Conservation (phyloP, 108 stramenopile genomes). For the Chaetoceros muelleri region DNA sequence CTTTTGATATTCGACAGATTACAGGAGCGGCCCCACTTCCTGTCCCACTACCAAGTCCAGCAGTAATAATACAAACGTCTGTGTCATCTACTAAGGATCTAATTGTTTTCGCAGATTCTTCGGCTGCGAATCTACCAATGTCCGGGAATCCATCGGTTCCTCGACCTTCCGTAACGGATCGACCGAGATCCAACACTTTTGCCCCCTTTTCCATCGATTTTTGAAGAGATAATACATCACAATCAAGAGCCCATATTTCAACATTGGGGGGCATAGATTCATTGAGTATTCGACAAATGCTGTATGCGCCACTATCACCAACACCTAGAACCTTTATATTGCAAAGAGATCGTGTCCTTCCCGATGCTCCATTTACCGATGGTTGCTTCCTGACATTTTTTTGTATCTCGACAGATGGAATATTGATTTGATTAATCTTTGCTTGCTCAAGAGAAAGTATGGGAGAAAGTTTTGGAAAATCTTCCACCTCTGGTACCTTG, state of each 20-base stretch:
- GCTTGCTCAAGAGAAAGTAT: too few relatives aligned
- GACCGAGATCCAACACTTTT: not conserved
- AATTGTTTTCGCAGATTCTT: conserved; percentile 40
- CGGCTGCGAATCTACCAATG: conserved; percentile 11
- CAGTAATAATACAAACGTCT: conserved; percentile 44
- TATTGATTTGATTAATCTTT: too few relatives aligned
- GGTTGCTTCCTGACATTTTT: not conserved
- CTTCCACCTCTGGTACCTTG: too few relatives aligned
- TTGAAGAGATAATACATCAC: not conserved
- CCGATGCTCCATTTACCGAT: too few relatives aligned
- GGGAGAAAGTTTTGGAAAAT: too few relatives aligned
- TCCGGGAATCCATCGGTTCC: not conserved
- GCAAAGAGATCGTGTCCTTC: too few relatives aligned
- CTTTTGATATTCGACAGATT: conserved; percentile 41
- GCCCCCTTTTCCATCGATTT: not conserved
- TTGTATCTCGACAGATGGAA: not conserved
- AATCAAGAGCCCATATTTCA: not conserved
- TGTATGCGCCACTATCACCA: not conserved
- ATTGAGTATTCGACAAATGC: not conserved
- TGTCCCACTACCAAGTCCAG: conserved; percentile 46
- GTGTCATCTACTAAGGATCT: conserved; percentile 22
- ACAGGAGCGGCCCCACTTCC: conserved; percentile 46
- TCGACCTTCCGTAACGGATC: not conserved
- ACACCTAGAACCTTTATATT: not conserved
- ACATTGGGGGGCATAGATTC: not conserved